phyloP scores from a whole-genome alignment of 805 yeast genomes.

The Teunomyces kruisii region DNA sequence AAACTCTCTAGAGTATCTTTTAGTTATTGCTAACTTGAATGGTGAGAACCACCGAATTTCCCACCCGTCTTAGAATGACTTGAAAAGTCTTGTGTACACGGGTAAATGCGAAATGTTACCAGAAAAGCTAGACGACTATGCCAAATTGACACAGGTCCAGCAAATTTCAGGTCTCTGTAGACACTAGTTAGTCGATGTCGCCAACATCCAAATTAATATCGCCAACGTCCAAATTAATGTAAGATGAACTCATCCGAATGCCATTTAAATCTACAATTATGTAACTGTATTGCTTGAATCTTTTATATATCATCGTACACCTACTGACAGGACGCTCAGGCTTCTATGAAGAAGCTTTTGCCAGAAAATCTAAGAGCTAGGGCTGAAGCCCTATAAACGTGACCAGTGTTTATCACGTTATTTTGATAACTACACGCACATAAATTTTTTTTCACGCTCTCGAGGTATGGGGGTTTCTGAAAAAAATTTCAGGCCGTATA shows the following conservation, averaged over 20 bases:
- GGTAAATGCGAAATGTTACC: slow-evolving; percentile 50
- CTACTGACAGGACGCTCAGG: too few species aligned
- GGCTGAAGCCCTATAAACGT: slow-evolving; percentile 6
- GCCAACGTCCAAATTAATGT: too few species aligned
- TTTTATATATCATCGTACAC: too few species aligned
- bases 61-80: slow-evolving; percentile 44
- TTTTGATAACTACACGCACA: neutral
- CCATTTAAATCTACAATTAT: too few species aligned
- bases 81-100: slow-evolving; percentile 31
- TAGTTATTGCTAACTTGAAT: slow-evolving; percentile 25
- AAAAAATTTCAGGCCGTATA: neutral
- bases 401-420: neutral
- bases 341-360: too few species aligned
- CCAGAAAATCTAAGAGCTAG: neutral
- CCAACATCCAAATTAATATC: too few species aligned
- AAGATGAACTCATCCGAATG: too few species aligned
- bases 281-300: too few species aligned
- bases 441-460: neutral
- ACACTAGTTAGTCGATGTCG: neutral
- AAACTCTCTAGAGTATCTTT: slow-evolving; percentile 53
- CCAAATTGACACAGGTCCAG: slow-evolving; percentile 9
- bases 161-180: neutral
- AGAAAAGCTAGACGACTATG: slow-evolving; percentile 32
- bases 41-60: slow-evolving; percentile 66
- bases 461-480: slow-evolving; percentile 1